Base-by-base conservation (phyloP, 1,139 yeast genomes). In the Blastobotrys illinoisensis region DNA sequence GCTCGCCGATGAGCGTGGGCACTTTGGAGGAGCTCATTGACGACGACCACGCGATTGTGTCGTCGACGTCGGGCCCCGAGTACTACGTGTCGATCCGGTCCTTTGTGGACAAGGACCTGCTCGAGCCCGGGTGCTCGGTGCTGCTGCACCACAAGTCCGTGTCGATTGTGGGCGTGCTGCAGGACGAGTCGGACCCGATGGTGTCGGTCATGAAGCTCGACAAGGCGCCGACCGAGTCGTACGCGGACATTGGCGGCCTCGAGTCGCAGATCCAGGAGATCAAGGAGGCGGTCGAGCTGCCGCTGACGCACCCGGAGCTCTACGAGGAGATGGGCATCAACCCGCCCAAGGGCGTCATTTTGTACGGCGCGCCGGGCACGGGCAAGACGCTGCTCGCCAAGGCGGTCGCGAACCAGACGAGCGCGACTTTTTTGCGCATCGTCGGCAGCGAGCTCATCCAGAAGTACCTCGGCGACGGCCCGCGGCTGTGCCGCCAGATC, bases 321-420 rank as follows among this genome's bases (percentile, higher is more conserved):
- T 95, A 93, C 73, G 97, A 95, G 74, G 98, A 93, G 74, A 93
- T 95, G 97, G 99, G 99, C 63, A 93, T 95, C 69, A 90, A 91
- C 67, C 99, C 99, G 7, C 99, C 99, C 52, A 93, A 93, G 75
- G 99, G 99, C 74, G 99, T 95, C 54, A 91, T 95, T 64, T 79
- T 95, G 58, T 95, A 95, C 69, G 99, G 99, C 64, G 96, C 98
- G 0, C 99, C 99, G 36, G 99, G 99, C 71, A 95, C 99, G 0
- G 99, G 99, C 68, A 95, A 95, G 72, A 95, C 99, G 0, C 76
- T 95, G 61, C 78, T 95, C 64, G 99, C 98, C 18, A 95, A 93
- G 72, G 99, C 99, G 0, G 99, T 95, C 53, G 99, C 99, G 5
- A 93, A 93, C 71, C 97, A 91, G 67, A 93, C 99, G 0, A 85